Base-by-base conservation (phyloP, 2,329 filamentous ascomycete species). In the Teratosphaeria epicoccoides region DNA sequence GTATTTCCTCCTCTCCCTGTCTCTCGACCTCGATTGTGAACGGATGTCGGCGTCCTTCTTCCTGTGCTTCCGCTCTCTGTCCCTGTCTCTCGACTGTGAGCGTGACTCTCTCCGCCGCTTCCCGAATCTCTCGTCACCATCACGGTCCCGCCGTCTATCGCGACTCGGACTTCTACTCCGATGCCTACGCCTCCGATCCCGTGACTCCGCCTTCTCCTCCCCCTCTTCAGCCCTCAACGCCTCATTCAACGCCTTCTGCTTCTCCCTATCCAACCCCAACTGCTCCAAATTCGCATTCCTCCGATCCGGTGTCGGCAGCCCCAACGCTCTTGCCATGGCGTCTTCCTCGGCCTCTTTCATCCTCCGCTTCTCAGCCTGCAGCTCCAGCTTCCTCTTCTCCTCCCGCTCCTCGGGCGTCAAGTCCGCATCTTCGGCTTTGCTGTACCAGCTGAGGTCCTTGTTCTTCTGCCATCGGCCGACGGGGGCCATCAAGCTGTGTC, bases 321-420 rank as follows among this genome's bases (percentile, higher is more conserved):
- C 93, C 50, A 98, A 73, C 0, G 90, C 90, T 44, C 76, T 78
- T 2, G 88, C 83, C 66, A 97, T 84, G 1, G 90, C 93, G 67
- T 96, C 91, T 66, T 95, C 87, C 64, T 98, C 93, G 0, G 86
- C 88, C 68, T 95, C 87, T 64, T 95, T 96, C 66, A 96, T 78
- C 59, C 78, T 82, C 60, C 82, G 80, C 61, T 93, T 78, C 69
- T 96, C 91, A 62, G 50, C 85, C 77, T 64, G 61, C 65, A 63
- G 85, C 79, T 55, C 81, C 68, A 95, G 89, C 60, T 88, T 85
- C 55, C 81, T 82, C 24, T 83, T 80, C 61, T 66, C 68, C 52
- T 84, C 81, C 37, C 65, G 57, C 40, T 78, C 71, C 10, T 73
- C 70, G 14, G 75, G 70, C 25, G 77, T 73, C 7, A 67, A 66